Evolutionary conservation across 129 eudicot species (phyloP).

Genomic region (Centaurea solstitialis): DNA sequence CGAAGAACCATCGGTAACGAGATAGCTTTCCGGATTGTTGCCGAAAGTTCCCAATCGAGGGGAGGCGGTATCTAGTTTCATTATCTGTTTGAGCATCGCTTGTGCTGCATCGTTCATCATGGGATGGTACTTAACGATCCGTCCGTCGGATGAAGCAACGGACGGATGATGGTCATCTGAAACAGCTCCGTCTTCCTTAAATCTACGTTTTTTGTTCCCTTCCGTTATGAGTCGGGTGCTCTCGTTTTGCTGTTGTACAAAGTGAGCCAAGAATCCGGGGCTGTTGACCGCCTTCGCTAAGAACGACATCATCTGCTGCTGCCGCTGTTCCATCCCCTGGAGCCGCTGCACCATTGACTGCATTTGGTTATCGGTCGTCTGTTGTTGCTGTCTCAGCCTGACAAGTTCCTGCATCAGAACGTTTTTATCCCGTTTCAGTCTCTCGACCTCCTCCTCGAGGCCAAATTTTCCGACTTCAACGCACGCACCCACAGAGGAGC

Average conservation of each 20-base stretch:
- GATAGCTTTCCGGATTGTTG: conserved; percentile 20
- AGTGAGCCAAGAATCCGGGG: conserved; percentile 78
- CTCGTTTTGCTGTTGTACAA: conserved; percentile 78
- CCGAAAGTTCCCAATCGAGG: conserved; percentile 40
- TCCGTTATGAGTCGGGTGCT: conserved; percentile 54
- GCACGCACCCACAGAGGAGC: conserved; percentile 63
- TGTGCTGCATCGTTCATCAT: conserved; percentile 63
- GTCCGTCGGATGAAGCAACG: conserved; percentile 41
- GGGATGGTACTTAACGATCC: conserved; percentile 82
- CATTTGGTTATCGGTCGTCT: conserved; percentile 68
- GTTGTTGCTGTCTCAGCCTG: conserved; percentile 83
- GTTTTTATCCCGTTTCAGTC: conserved; percentile 80
- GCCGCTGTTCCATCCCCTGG: conserved; percentile 93
- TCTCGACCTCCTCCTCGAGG: conserved; percentile 87
- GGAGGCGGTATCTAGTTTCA: conserved; percentile 52
- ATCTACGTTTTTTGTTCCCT: conserved; percentile 75
- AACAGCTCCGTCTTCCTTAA: conserved; percentile 48
- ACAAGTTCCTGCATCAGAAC: conserved; percentile 89
- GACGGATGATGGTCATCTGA: conserved; percentile 30
- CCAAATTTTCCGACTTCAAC: conserved; percentile 95
- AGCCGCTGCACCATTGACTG: conserved; percentile 85
- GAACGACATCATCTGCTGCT: conserved; percentile 94
- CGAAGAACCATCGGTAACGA: conserved; percentile 34
- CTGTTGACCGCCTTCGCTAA: conserved; percentile 86
- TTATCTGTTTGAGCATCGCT: conserved; percentile 66